phyloP scores from a whole-genome alignment of 805 yeast species.

The Maudiozyma turicensis region DNA sequence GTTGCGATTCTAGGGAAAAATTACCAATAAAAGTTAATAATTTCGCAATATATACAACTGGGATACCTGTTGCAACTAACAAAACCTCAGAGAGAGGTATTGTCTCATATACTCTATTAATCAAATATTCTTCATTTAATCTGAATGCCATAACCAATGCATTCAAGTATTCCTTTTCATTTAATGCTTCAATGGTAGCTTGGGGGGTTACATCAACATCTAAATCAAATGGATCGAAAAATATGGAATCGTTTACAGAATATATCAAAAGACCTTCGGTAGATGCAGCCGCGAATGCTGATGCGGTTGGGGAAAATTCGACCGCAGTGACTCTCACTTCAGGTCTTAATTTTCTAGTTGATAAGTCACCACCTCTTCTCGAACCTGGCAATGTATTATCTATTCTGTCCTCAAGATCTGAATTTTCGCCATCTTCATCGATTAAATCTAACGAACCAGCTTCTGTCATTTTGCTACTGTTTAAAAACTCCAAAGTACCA shows the following conservation, averaged over 20 bases:
- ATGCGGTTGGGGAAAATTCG: constrained; percentile 80
- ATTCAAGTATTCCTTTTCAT: constrained; percentile 49
- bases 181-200: constrained; percentile 50
- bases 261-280: constrained; percentile 86
- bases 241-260: constrained; percentile 62
- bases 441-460: constrained; percentile 77
- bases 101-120: constrained; percentile 62
- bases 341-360: constrained; percentile 66
- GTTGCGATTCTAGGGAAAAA: constrained; percentile 60
- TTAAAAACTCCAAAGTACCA: constrained; percentile 73
- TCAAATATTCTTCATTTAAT: constrained; percentile 68
- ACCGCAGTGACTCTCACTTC: constrained; percentile 74
- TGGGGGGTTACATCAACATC: constrained; percentile 89
- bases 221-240: constrained; percentile 91
- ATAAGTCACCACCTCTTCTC: constrained; percentile 64
- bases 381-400: constrained; percentile 83
- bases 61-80: constrained; percentile 59
- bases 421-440: constrained; percentile 77
- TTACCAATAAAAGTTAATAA: constrained; percentile 62
- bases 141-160: constrained; percentile 92
- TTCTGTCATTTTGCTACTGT: constrained; percentile 76
- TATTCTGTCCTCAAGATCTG: constrained; percentile 73
- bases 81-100: constrained; percentile 64
- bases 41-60: constrained; percentile 63
- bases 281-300: constrained; percentile 87